Conservation (phyloP, 768 basidiomycete species). For the Pleurotus cornucopiae region DNA sequence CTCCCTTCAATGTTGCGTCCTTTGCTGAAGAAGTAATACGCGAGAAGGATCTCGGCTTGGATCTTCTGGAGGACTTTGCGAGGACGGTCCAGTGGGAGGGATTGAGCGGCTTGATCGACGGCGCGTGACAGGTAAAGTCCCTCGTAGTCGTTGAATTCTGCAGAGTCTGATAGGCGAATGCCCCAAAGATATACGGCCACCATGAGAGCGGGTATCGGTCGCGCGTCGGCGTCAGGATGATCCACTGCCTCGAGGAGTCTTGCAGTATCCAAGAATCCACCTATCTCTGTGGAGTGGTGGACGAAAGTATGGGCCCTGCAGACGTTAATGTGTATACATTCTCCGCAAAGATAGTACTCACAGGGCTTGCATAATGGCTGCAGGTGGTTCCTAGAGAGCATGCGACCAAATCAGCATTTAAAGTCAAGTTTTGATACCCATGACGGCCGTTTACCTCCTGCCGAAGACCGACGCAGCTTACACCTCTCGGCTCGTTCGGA, state of each 20-base stretch:
- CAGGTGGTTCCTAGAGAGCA: slow-evolving; percentile 32
- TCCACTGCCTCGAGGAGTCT: slow-evolving; percentile 39
- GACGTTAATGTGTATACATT: background rate
- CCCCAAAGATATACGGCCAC: slow-evolving; percentile 36
- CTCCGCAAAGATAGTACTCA: slow-evolving; percentile 15
- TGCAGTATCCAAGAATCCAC: slow-evolving; percentile 50
- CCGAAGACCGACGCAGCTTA: background rate
- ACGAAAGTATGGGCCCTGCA: slow-evolving; percentile 33
- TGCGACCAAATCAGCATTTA: background rate
- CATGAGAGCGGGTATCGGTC: slow-evolving; percentile 36
- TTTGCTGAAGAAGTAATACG: slow-evolving; percentile 45
- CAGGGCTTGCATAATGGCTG: slow-evolving; percentile 32
- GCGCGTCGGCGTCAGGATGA: slow-evolving; percentile 22
- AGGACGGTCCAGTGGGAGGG: slow-evolving; percentile 34
- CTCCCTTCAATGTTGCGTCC: slow-evolving; percentile 42
- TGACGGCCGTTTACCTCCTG: background rate
- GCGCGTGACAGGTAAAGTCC: slow-evolving; percentile 37
- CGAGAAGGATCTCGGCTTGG: slow-evolving; percentile 50
- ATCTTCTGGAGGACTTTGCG: slow-evolving; percentile 37
- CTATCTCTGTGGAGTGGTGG: slow-evolving; percentile 43
- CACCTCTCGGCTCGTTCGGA: background rate
- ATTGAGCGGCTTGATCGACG: slow-evolving; percentile 31
- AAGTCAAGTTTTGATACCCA: background rate
- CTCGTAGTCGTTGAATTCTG: slow-evolving; percentile 22
- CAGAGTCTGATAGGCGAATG: slow-evolving; percentile 25